These are phyloP conservation scores for Penicillium chermesinum DNA, from an alignment of 495 filamentous ascomycete species.

Conservation along the genomic window DNA sequence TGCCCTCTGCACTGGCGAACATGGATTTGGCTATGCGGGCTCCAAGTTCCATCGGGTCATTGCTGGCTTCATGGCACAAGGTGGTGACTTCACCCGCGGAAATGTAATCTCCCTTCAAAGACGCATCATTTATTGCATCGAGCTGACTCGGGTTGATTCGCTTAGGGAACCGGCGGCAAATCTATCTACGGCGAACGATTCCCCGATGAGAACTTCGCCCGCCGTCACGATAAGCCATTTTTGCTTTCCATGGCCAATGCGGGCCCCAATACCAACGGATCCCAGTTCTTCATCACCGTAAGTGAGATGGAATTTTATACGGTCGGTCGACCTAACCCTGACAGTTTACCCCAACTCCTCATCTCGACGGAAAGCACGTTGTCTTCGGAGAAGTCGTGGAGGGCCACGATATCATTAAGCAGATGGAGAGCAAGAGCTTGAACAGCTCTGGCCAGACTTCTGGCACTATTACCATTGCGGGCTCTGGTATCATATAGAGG, in stretches of 20 bases:
- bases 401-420: not conserved
- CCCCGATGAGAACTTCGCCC: constrained; percentile 77
- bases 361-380: constrained; percentile 84
- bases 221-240: constrained; percentile 74
- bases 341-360: constrained; percentile 50
- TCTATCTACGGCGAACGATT: constrained; percentile 90
- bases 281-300: constrained; percentile 86
- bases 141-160: too few relatives aligned
- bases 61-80: constrained; percentile 77
- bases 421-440: not conserved
- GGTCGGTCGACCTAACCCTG: too few relatives aligned
- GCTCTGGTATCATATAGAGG: not conserved
- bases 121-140: too few relatives aligned
- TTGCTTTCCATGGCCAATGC: constrained; percentile 88
- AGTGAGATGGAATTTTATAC: too few relatives aligned
- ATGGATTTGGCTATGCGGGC: constrained; percentile 76
- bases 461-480: not conserved
- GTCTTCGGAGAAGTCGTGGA: constrained; percentile 61
- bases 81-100: constrained; percentile 47
- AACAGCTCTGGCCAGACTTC: not conserved
- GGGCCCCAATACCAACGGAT: constrained; percentile 69
- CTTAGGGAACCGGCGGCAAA: constrained; percentile 75
- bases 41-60: constrained; percentile 85
- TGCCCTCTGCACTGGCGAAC: constrained; percentile 80
- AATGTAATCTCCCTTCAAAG: too few relatives aligned